Percentiles rank a stretch among this genome's conserved stretches.
These are phyloP conservation scores for Whalleya microplaca DNA, from an alignment of 2,329 filamentous ascomycete genomes.

Conservation along the genomic window DNA sequence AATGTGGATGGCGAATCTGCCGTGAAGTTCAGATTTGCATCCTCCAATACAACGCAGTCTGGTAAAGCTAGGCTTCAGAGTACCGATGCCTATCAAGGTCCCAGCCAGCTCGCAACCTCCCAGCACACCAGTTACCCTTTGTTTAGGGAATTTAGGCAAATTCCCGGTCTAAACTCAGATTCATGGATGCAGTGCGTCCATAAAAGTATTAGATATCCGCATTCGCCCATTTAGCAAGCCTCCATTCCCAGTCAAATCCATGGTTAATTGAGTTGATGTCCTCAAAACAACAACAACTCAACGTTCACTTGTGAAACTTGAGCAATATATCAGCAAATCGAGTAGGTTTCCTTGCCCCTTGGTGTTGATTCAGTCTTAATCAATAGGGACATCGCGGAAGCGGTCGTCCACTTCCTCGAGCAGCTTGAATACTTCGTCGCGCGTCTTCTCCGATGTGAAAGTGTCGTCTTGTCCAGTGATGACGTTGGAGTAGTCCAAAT, in stretches of 20 bases:
- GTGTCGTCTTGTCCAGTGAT: slow-evolving; percentile 3
- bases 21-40: no score
- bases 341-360: not conserved
- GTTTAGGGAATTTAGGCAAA: not conserved
- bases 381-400: slow-evolving; percentile 5
- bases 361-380: not conserved
- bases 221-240: not conserved
- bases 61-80: no score
- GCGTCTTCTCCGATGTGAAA: slow-evolving; percentile 3
- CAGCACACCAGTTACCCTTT: not conserved
- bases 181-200: not conserved
- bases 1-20: no score
- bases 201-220: not conserved
- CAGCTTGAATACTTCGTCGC: slow-evolving; percentile 5
- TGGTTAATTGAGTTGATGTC: not conserved
- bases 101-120: not conserved
- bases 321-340: no score
- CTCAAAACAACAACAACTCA: no score
- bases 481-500: slow-evolving; percentile 16
- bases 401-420: slow-evolving; percentile 12
- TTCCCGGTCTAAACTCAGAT: not conserved
- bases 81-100: not conserved
- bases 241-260: not conserved
- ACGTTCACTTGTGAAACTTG: no score
- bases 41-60: no score